Percentiles rank a stretch among this genome's conserved stretches.
Evolutionary conservation across 129 eudicot species (phyloP).

Genomic region (Cynara cardunculus): DNA sequence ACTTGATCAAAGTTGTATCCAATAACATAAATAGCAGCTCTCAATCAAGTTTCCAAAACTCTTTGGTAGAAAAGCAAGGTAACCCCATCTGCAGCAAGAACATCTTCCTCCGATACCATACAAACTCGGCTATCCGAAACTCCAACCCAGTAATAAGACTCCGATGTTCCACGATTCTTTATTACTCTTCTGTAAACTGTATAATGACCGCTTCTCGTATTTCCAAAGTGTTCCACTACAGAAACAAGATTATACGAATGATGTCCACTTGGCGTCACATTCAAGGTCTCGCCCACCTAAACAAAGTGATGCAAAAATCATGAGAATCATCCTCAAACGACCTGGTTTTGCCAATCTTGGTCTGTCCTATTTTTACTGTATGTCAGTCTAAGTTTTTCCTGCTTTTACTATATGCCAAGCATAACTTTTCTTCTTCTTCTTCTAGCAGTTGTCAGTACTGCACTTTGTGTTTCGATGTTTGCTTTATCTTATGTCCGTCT

Average conservation of each 20-base stretch:
- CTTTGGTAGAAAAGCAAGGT: conserved; percentile 78
- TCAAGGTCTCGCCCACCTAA: conserved; percentile 25
- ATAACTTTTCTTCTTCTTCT: too few species aligned
- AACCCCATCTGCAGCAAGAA: conserved; percentile 63
- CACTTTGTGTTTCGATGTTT: neutral
- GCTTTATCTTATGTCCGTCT: neutral
- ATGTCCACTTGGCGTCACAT: conserved; percentile 1
- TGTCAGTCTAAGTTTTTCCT: neutral
- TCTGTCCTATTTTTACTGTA: too few species aligned
- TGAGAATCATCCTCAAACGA: neutral
- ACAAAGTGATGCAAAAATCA: neutral
- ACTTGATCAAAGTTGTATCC: neutral
- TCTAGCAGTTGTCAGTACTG: neutral
- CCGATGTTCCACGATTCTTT: conserved; percentile 17
- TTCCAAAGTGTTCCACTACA: conserved; percentile 82
- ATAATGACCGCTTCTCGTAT: conserved; percentile 75
- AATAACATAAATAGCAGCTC: neutral
- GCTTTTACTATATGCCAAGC: neutral
- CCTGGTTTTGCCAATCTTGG: neutral
- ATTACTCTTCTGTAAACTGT: conserved; percentile 72
- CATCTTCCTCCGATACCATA: conserved; percentile 66
- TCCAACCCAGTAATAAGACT: conserved; percentile 59
- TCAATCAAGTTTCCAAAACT: conserved; percentile 29
- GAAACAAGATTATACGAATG: conserved; percentile 68
- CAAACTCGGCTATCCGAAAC: conserved; percentile 76